Conservation (phyloP, 1,284 basidiomycete genomes). For the Flammula alnicola region DNA sequence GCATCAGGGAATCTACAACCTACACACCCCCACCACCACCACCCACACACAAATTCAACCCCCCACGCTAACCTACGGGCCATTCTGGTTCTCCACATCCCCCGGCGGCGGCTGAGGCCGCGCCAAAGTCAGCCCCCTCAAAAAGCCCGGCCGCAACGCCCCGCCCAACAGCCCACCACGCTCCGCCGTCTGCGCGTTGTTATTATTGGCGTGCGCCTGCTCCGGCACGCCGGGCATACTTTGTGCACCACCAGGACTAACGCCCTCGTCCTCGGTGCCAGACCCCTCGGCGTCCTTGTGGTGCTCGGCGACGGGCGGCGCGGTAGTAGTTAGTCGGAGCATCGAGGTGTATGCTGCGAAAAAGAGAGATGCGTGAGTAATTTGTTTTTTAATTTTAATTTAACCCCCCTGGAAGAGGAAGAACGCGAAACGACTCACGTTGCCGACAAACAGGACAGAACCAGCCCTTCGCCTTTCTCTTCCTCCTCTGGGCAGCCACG, state of each 20-base stretch:
- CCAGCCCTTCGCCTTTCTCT: constrained; percentile 93
- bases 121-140: too few species aligned
- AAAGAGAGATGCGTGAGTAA: neutral
- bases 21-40: too few species aligned
- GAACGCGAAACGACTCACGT: constrained; percentile 41
- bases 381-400: neutral
- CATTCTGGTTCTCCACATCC: too few species aligned
- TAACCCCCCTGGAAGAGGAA: constrained; percentile 9
- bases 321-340: constrained; percentile 78
- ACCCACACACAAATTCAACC: too few species aligned
- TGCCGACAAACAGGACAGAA: constrained; percentile 93
- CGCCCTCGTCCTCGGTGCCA: constrained; percentile 23
- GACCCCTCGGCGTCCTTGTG: constrained; percentile 30
- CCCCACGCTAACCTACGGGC: too few species aligned
- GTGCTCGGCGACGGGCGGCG: constrained; percentile 48
- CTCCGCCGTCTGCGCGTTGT: too few species aligned
- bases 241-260: too few species aligned
- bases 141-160: too few species aligned
- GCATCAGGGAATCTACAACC: too few species aligned
- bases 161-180: too few species aligned
- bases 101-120: too few species aligned
- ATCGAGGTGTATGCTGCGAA: constrained; percentile 82
- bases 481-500: constrained; percentile 55
- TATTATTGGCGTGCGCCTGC: constrained; percentile 13
- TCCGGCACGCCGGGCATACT: constrained; percentile 8